Evolutionary conservation across 768 basidiomycete species (phyloP).

Genomic region (Pleurotus citrinopileatus): DNA sequence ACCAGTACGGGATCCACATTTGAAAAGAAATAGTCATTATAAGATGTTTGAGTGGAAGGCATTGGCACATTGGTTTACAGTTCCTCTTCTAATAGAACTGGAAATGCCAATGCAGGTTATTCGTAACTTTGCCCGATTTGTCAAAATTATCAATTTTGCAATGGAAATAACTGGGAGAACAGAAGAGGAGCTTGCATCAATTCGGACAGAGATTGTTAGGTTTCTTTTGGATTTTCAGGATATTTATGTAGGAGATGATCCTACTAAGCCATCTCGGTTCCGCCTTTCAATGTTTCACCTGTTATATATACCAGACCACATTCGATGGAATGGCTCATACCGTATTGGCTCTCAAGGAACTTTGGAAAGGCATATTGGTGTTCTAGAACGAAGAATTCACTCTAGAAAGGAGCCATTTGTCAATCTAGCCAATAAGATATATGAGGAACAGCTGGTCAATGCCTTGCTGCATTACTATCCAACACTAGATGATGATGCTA

Average conservation of each 20-base stretch:
- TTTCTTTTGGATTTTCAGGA: background rate
- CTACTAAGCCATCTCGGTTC: background rate
- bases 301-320: background rate
- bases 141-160: slow-evolving; percentile 23
- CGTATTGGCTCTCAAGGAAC: slow-evolving; percentile 23
- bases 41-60: slow-evolving; percentile 36
- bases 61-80: slow-evolving; percentile 31
- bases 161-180: slow-evolving; percentile 20
- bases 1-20: slow-evolving; percentile 22
- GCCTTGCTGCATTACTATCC: slow-evolving; percentile 22
- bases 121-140: slow-evolving; percentile 24
- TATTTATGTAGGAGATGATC: background rate
- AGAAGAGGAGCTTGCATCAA: background rate
- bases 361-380: slow-evolving; percentile 24
- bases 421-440: slow-evolving; percentile 24
- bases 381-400: slow-evolving; percentile 24
- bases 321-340: background rate
- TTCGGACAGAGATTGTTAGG: background rate
- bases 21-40: slow-evolving; percentile 33
- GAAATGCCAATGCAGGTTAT: slow-evolving; percentile 20
- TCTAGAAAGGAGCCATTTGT: slow-evolving; percentile 29
- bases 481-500: background rate
- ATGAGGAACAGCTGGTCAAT: slow-evolving; percentile 20
- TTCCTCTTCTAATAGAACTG: slow-evolving; percentile 30
- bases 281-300: background rate